These are phyloP conservation scores for Monosporascus ibericus DNA, from an alignment of 2,329 filamentous ascomycete genomes.

Conservation along the genomic window DNA sequence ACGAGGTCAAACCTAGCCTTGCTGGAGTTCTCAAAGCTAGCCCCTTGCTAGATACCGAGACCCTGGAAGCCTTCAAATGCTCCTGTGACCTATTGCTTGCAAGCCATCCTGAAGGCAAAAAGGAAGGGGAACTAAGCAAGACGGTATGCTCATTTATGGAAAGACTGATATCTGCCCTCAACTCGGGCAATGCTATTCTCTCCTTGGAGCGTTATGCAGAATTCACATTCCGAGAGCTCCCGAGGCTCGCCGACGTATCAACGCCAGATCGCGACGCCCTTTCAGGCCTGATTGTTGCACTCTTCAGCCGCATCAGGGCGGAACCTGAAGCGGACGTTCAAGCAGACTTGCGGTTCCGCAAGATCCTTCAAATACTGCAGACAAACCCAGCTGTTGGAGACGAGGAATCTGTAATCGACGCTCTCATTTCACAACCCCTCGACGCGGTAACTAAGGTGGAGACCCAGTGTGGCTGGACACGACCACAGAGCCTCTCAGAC, in stretches of 20 bases:
- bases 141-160: slow-evolving; percentile 16
- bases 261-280: slow-evolving; percentile 13
- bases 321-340: neutral
- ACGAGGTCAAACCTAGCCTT: slow-evolving; percentile 16
- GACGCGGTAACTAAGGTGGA: slow-evolving; percentile 16
- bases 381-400: slow-evolving; percentile 19
- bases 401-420: slow-evolving; percentile 20
- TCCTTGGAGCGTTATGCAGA: slow-evolving; percentile 13
- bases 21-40: slow-evolving; percentile 19
- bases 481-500: slow-evolving; percentile 13
- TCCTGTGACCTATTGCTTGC: slow-evolving; percentile 21
- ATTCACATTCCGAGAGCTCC: slow-evolving; percentile 18
- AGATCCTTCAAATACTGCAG: slow-evolving; percentile 12
- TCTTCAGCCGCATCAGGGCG: slow-evolving; percentile 16
- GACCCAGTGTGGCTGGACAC: slow-evolving; percentile 17
- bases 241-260: slow-evolving; percentile 17
- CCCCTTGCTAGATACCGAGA: slow-evolving; percentile 13
- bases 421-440: slow-evolving; percentile 19
- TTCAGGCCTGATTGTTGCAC: slow-evolving; percentile 13
- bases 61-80: slow-evolving; percentile 24
- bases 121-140: slow-evolving; percentile 18
- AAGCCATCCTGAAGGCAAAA: slow-evolving; percentile 20
- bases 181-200: slow-evolving; percentile 7
- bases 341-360: slow-evolving; percentile 5
- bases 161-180: slow-evolving; percentile 14